Base-by-base conservation (phyloP, 2,329 filamentous ascomycete genomes). In the Didymella keratinophila region DNA sequence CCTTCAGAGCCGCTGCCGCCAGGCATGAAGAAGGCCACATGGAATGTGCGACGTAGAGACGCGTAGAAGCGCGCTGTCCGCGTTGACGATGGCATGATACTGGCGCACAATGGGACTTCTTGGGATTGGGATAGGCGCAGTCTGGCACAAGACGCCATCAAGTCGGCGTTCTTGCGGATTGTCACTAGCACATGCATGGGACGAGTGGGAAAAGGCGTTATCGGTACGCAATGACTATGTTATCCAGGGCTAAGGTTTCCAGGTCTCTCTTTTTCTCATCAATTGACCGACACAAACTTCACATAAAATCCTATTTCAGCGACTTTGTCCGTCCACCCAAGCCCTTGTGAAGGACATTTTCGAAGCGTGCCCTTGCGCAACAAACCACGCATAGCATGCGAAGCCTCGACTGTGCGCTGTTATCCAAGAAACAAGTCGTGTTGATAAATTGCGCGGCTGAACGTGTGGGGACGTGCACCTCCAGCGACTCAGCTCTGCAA, bases 1-100 rank as follows among this genome's bases (percentile, higher is more conserved):
- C 57, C 58, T 11, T 59, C 58, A 36, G 41, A 23, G 6, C 53
- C 62, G 14, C 46, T 62, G n/a, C 56, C 58, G 27, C 58, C 68
- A 30, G 68, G 70, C 37, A 64, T 71, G 64, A 70, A 61, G 63
- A 74, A 71, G 59, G 73, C 65, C n/a, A 60, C 66, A 2, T 73
- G 70, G 71, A 66, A 73, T 28, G 69, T 74, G 4, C 61, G 71
- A 47, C 69, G 70, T 69, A 10, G 60, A 67, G 51, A 68, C 50
- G 53, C 70, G 65, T 56, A 61, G 42, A 21, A 27, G 27, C 3
- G 30, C 28, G 11, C 21, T 11, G 30, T 18, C 14, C 25, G 18
- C 46, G 12, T 41, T 20, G 9, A 44, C 30, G 34, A 32, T 14
- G 21, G 37, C 27, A 58, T 12, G 55, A 49, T 11, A 20, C 8